Evolutionary conservation across 2,329 filamentous ascomycete species (phyloP), one percentile per base, ranked within the genome.

Genomic region (Coleophoma eucalyptorum): DNA sequence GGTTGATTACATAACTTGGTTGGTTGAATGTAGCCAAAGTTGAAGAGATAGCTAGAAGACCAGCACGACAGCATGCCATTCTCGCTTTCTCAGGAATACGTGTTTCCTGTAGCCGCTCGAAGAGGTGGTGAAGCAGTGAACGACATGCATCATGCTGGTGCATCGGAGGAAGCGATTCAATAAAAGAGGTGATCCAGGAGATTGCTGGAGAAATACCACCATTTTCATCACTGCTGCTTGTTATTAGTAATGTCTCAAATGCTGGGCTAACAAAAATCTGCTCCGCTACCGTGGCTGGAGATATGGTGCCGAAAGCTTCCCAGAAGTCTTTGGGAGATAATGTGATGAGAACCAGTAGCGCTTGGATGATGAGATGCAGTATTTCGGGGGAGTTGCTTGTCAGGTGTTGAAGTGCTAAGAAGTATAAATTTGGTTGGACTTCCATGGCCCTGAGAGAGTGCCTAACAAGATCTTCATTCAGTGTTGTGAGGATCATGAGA

Each of bases 261-360:
- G 80, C 76, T 7, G 85, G 84, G 55, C 87, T 91, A 52, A 80
- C 81, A 60, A 94, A 89, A 41, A 96, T 81, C 56, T 91, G 81
- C 64, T 97, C 91, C n/a, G 90, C 83, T 44, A 97, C 83, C 33
- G 86, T 83, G 40, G 85, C 84, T 3, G 90, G 87, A 1, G 89
- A 87, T 46, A 93, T 89, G 31, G 90, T 82, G 46, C 88, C 86
- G 71, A 96, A 86, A 2, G 90, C 86, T 60, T 90, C 87, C 93
- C 93, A 97, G 60, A 97, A 94, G 42, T 89, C 87, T 49, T 80
- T 80, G 0, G 90, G 80, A 0, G 89, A 87, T 60, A 89, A 91
- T 56, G 85, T 80, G 48, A 97, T 74, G 15, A 97, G 77, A 12
- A 75, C 75, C 42, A 81, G 82, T 54, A 96, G 79, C 1, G 86